Percentiles rank a stretch among this genome's conserved stretches.
Evolutionary conservation across 176 grass and related monocot species (phyloP).

Genomic region (Thinopyrum elongatum): DNA sequence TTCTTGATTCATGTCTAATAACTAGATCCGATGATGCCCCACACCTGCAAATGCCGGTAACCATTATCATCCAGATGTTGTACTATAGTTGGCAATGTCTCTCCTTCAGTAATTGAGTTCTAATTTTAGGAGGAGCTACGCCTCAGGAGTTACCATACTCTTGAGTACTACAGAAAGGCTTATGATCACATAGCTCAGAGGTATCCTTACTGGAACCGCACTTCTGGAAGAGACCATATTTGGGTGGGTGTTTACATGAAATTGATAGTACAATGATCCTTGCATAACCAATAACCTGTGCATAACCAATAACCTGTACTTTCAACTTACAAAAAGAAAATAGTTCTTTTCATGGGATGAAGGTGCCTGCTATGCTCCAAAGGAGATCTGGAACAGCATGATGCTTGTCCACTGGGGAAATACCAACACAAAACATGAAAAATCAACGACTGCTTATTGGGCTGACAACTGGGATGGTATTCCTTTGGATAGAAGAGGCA

Average conservation of each 20-base stretch:
- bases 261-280: conserved; percentile 19
- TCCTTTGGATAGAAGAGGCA: conserved; percentile 72
- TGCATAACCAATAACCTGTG: conserved; percentile 15
- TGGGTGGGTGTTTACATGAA: conserved; percentile 64
- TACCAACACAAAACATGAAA: conserved; percentile 84
- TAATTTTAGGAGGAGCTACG: conserved; percentile 45
- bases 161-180: conserved; percentile 79
- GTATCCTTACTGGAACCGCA: conserved; percentile 92
- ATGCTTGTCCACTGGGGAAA: conserved; percentile 99
- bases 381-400: conserved; percentile 95
- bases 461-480: conserved; percentile 86
- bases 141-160: conserved; percentile 68
- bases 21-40: conserved; percentile 84
- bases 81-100: conserved; percentile 23
- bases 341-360: conserved; percentile 99
- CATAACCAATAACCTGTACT: conserved; percentile 21
- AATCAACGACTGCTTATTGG: conserved; percentile 95
- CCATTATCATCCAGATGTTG: conserved; percentile 15
- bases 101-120: conserved; percentile 13
- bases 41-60: conserved; percentile 69
- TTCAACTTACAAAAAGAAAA: conserved; percentile 38
- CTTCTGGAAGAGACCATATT: conserved; percentile 91
- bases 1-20: conserved; percentile 93
- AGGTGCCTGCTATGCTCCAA: conserved; percentile 97
- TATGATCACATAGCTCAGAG: conserved; percentile 85